A percentile compares a stretch with the other conserved stretches of the same genome.
phyloP scores from a whole-genome alignment of 768 basidiomycete species.

The Agrocybe pediades region DNA sequence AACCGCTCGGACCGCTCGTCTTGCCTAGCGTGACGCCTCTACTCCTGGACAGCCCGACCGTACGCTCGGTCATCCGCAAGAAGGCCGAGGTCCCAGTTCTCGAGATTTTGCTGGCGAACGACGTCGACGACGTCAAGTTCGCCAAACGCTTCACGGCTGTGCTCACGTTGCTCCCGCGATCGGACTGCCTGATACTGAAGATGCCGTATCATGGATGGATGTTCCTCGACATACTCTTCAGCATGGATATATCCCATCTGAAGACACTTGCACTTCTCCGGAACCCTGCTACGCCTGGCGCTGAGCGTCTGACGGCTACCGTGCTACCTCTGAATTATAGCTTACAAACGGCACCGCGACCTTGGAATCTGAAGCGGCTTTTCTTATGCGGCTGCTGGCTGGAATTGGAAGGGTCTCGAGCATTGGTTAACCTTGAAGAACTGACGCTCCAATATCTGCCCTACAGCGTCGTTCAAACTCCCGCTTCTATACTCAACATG shows the following conservation, averaged over 20 bases:
- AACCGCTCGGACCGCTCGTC: neutral
- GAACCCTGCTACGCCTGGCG: no score
- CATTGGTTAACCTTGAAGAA: neutral
- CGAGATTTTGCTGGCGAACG: neutral
- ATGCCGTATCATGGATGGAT: slow-evolving; percentile 1
- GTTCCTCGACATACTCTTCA: neutral
- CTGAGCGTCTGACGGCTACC: neutral
- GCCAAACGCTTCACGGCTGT: neutral
- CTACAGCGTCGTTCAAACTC: neutral
- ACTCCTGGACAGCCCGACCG: neutral
- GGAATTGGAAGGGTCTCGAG: neutral
- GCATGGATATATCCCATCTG: neutral
- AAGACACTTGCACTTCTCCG: neutral
- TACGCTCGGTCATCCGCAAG: neutral
- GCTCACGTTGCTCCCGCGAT: neutral
- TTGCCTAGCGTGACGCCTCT: neutral
- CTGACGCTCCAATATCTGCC: neutral
- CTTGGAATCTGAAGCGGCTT: neutral
- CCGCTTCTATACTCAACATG: neutral
- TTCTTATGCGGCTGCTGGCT: neutral
- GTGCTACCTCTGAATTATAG: neutral
- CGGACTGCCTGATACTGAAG: neutral
- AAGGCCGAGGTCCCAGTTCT: neutral
- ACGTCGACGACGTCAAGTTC: neutral
- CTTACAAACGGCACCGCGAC: neutral